A percentile compares a stretch with the other conserved stretches of the same genome.
Evolutionary conservation across 257 asterid genomes (phyloP).

Genomic region (Solanum sitiens): DNA sequence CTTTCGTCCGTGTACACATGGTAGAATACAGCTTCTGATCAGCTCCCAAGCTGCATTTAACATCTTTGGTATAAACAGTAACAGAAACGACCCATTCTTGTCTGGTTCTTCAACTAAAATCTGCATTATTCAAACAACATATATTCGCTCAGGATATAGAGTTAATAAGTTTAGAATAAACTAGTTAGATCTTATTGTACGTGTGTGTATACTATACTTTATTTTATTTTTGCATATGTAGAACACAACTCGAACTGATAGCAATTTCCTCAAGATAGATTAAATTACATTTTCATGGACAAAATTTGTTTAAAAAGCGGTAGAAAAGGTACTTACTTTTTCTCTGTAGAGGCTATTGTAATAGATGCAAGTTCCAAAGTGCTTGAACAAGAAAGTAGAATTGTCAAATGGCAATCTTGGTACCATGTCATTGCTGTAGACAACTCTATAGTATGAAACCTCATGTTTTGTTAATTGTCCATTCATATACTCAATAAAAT

Average conservation of each 20-base stretch:
- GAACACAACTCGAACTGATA: background rate
- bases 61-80: conserved; percentile 8
- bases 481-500: conserved; percentile 32
- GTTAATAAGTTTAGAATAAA: background rate
- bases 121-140: background rate
- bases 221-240: background rate
- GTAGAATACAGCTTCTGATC: conserved; percentile 41
- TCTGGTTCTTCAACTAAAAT: conserved; percentile 20
- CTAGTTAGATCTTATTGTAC: background rate
- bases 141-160: background rate
- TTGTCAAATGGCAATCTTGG: conserved; percentile 45
- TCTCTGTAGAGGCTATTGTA: conserved; percentile 37
- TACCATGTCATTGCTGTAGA: conserved; percentile 48
- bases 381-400: conserved; percentile 35
- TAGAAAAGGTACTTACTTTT: conserved; percentile 10
- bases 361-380: conserved; percentile 48
- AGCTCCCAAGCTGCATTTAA: conserved; percentile 49
- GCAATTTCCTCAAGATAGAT: background rate
- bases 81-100: conserved; percentile 23
- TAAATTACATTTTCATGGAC: background rate
- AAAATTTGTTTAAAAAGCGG: background rate
- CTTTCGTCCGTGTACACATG: conserved; percentile 24
- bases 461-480: conserved; percentile 8
- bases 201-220: too few relatives aligned
- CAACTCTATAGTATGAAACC: conserved; percentile 37